Percentiles rank a stretch among this genome's conserved stretches.
Conservation (phyloP, 2,329 filamentous ascomycete genomes). For the Pestalotiopsis sp. region DNA sequence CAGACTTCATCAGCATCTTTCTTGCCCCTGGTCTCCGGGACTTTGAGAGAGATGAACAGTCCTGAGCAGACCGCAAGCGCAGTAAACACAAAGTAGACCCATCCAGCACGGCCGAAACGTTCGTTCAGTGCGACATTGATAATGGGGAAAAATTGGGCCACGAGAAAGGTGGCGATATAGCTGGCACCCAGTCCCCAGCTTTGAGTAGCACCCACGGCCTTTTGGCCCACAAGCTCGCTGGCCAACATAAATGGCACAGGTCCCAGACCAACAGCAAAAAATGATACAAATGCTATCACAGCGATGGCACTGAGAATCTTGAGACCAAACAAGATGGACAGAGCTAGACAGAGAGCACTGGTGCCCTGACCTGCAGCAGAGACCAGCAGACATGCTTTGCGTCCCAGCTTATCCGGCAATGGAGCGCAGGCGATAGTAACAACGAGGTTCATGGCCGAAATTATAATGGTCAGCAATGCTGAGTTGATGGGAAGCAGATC, state of each 20-base stretch:
- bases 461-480: conserved; percentile 79
- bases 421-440: conserved; percentile 82
- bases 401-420: conserved; percentile 81
- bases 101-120: conserved; percentile 67
- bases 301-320: conserved; percentile 78
- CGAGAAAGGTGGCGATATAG: conserved; percentile 86
- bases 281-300: conserved; percentile 82
- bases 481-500: conserved; percentile 80
- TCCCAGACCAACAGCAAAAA: conserved; percentile 87
- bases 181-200: conserved; percentile 85
- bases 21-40: conserved; percentile 90
- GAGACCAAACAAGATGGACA: conserved; percentile 74
- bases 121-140: conserved; percentile 72
- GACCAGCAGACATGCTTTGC: conserved; percentile 79
- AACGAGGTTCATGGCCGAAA: conserved; percentile 83
- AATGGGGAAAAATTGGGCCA: conserved; percentile 93
- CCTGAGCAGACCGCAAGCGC: conserved; percentile 68
- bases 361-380: conserved; percentile 84
- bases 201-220: conserved; percentile 89
- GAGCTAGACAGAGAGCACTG: conserved; percentile 73
- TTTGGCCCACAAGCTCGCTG: conserved; percentile 84
- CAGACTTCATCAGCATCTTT: conserved; percentile 86
- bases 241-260: conserved; percentile 94
- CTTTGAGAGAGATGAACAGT: conserved; percentile 68
- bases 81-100: conserved; percentile 91